Base-by-base conservation (phyloP, 768 basidiomycete genomes). In the Lepiota brunneoincarnata region DNA sequence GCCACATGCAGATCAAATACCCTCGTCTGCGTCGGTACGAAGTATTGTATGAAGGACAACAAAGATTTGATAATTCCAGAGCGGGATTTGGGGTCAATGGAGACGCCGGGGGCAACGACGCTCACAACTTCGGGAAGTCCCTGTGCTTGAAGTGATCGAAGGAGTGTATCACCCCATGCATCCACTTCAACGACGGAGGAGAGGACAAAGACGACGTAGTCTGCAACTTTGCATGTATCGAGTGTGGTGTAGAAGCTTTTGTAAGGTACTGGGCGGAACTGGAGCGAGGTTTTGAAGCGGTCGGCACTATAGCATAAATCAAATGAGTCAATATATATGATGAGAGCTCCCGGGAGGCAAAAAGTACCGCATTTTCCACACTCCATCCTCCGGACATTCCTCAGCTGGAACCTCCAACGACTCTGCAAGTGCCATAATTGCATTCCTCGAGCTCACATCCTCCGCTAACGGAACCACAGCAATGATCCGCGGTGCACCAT, bases 11-110 rank as follows among this genome's bases (percentile, higher is more conserved):
- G 69, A 69, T 94, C 92, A 63, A 85, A 89, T 0, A 98, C 77
- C 31, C 86, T 79, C 6, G 78, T 72, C 62, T 94, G 88, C 20
- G 80, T 76, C 2, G 96, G 96, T 56, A 91, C 90, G 69, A 98
- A 99, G 71, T 98, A 98, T 59, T 87, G 87, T 54, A 95, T 85
- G 75, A 98, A 99, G 9, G 94, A 97, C 7, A 96, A 79, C 4
- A 98, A 77, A 1, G 93, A 97, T 72, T 92, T 94, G 51, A 92
- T 72, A 43, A 93, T 79, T 15, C 81, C 82, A 1, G 82, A 63
- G 26, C 82, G 83, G 28, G 81, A 72, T 70, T 93, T 93, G 4
- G 72, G 60, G 53, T 87, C 87, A 38, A 82, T 67, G 2, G 73
- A 62, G 11, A 72, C 56, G 51, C 80, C 74, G 5, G 86, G 78